Conservation (phyloP, 2,329 filamentous ascomycete genomes). For the Penicillium nordicum region DNA sequence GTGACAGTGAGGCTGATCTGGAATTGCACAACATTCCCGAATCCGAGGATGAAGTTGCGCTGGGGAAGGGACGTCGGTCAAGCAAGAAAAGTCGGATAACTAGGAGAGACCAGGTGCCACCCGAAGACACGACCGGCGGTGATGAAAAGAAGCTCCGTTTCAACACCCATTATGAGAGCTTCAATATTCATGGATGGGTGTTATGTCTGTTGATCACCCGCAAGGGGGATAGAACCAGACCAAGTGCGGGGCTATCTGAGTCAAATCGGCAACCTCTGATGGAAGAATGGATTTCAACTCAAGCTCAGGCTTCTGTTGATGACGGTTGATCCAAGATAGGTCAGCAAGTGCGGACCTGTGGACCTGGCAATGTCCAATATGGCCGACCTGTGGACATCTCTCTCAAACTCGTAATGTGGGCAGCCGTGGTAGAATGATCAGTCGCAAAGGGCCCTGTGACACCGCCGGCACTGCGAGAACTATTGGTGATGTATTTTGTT, state of each 20-base stretch:
- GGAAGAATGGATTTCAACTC: slow-evolving; percentile 87
- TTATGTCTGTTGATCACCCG: slow-evolving; percentile 85
- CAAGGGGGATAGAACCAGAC: slow-evolving; percentile 51
- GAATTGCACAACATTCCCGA: slow-evolving; percentile 58
- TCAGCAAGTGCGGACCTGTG: not conserved
- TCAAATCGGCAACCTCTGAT: slow-evolving; percentile 61
- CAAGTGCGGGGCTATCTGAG: slow-evolving; percentile 32
- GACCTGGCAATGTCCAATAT: not conserved
- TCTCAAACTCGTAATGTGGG: slow-evolving; percentile 1
- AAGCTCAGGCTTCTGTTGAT: slow-evolving; percentile 46
- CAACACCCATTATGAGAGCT: slow-evolving; percentile 88
- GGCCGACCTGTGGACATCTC: slow-evolving; percentile 5
- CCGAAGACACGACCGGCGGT: slow-evolving; percentile 38
- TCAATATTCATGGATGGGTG: slow-evolving; percentile 90
- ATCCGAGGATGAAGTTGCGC: slow-evolving; percentile 33
- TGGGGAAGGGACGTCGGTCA: not conserved
- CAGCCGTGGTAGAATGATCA: slow-evolving; percentile 14
- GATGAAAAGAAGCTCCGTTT: slow-evolving; percentile 91
- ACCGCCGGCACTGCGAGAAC: slow-evolving; percentile 1
- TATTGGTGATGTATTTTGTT: slow-evolving; percentile 12
- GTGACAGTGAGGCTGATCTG: slow-evolving; percentile 51
- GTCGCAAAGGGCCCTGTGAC: slow-evolving; percentile 6
- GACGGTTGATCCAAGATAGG: slow-evolving; percentile 30
- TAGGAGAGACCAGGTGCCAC: not conserved
- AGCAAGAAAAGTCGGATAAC: not conserved